Evolutionary conservation across 495 filamentous ascomycete species (phyloP), one percentile per base, ranked within the genome.

Genomic region (Penicillium turbatum): DNA sequence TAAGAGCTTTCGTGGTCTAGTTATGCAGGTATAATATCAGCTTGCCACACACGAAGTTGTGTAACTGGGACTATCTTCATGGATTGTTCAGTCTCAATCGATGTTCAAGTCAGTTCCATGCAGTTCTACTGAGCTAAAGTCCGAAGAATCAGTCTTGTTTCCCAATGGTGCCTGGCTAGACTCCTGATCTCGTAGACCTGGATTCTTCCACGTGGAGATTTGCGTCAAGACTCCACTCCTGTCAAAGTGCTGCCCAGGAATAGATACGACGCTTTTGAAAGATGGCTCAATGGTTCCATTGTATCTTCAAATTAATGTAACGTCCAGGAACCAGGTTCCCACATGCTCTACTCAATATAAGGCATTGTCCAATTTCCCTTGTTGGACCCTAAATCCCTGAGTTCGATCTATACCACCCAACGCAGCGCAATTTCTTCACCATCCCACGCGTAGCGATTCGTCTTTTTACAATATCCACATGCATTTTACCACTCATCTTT

Each of bases 291-390:
- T 29, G 50, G 36, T 32, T 48, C 36, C 32, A 46, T 38, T 39
- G 47, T 32, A 35, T 3, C 10, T 27, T 48, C 17, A 7, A 13
- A 13, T 41, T 10, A 37, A 53, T 53, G 55, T 53, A 57, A 57
- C 55, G 10, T 32, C 26, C 15, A 17, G 13, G 11, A 11, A 15
- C 21, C 5, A 9, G 17, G 13, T 41, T 52, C 32, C n/a, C 34
- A 46, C n/a, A n/a, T n/a, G n/a, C n/a, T n/a, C n/a, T n/a, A 6
- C n/a, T 11, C 13, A 15, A 30, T 52, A 53, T 53, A 53, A 38
- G 13, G 32, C n/a, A 11, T 36, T 9, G 7, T 8, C n/a, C 34
- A 38, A 42, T 45, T 9, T 9, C 3, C 3, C 34, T 36, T 15
- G 17, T 27, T 34, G 9, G 19, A 47, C 30, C 21, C 32, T 2